Percentiles rank a stretch among this genome's conserved stretches.
phyloP scores from a whole-genome alignment of 2,329 filamentous ascomycete genomes.

The Aspergillus neoniger region DNA sequence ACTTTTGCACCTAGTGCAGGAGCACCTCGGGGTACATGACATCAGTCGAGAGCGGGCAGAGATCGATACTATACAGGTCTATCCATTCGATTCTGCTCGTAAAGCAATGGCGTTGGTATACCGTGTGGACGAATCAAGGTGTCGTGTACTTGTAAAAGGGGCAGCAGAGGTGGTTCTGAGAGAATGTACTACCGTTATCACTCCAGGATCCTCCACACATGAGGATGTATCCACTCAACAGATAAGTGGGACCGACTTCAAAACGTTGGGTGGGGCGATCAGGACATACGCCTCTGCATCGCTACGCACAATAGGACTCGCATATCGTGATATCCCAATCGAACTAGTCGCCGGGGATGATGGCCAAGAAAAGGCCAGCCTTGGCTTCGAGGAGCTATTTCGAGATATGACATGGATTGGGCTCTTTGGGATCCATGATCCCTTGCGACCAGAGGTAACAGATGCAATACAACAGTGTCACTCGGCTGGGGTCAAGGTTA shows the following conservation, averaged over 20 bases:
- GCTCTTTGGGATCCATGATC: conserved; percentile 6
- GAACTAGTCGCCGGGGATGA: conserved; percentile 40
- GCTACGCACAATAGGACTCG: conserved; percentile 60
- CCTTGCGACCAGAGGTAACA: conserved; percentile 4
- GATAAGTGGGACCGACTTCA: no score
- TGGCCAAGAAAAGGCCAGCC: not conserved
- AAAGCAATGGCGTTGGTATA: conserved; percentile 56
- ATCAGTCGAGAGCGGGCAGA: conserved; percentile 60
- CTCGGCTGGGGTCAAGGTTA: conserved; percentile 55
- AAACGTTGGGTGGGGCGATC: no score
- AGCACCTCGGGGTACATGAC: conserved; percentile 61
- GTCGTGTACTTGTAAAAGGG: conserved; percentile 39
- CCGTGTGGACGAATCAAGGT: conserved; percentile 23
- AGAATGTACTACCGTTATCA: conserved; percentile 22
- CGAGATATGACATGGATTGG: conserved; percentile 8
- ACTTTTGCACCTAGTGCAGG: conserved; percentile 63
- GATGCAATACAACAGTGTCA: conserved; percentile 5
- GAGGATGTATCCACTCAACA: no score
- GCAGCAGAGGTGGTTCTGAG: conserved; percentile 38
- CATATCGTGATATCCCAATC: conserved; percentile 66
- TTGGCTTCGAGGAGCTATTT: not conserved
- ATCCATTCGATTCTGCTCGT: conserved; percentile 69
- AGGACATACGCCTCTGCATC: not conserved
- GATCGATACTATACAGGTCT: conserved; percentile 60
- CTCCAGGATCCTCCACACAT: conserved; percentile 10